These are phyloP conservation scores for Kodamaea lidongshanica DNA, from an alignment of 805 yeast genomes.

Conservation along the genomic window DNA sequence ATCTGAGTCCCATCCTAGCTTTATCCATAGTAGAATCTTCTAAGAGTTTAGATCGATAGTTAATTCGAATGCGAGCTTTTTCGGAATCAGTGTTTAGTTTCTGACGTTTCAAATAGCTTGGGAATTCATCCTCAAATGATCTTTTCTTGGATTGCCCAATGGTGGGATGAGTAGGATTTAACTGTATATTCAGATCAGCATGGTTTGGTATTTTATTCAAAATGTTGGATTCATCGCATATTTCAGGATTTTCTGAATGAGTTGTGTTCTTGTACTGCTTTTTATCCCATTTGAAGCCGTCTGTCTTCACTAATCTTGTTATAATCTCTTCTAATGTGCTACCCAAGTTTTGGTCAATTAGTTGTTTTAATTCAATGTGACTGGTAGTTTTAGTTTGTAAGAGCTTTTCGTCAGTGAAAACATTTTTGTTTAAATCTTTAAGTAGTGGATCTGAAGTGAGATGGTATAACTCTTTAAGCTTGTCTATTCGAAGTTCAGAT, in stretches of 20 bases:
- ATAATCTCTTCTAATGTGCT: slow-evolving; percentile 5
- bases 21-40: neutral
- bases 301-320: slow-evolving; percentile 3
- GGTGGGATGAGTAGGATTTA: too few relatives aligned
- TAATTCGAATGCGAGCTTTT: slow-evolving; percentile 1
- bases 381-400: neutral
- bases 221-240: too few relatives aligned
- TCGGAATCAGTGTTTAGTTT: neutral
- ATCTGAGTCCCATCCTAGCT: neutral
- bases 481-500: slow-evolving; percentile 10
- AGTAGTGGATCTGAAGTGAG: slow-evolving; percentile 12
- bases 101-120: too few relatives aligned
- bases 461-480: slow-evolving; percentile 18
- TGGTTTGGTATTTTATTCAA: too few relatives aligned
- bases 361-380: slow-evolving; percentile 5
- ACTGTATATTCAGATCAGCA: too few relatives aligned
- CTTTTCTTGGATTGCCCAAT: too few relatives aligned
- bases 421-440: slow-evolving; percentile 4
- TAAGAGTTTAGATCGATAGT: neutral
- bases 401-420: slow-evolving; percentile 4
- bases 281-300: slow-evolving; percentile 2
- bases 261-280: too few relatives aligned
- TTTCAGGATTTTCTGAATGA: too few relatives aligned
- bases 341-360: slow-evolving; percentile 2
- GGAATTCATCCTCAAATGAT: too few relatives aligned